Conservation (phyloP, 1,284 basidiomycete species). For the Ganoderma sinense region DNA sequence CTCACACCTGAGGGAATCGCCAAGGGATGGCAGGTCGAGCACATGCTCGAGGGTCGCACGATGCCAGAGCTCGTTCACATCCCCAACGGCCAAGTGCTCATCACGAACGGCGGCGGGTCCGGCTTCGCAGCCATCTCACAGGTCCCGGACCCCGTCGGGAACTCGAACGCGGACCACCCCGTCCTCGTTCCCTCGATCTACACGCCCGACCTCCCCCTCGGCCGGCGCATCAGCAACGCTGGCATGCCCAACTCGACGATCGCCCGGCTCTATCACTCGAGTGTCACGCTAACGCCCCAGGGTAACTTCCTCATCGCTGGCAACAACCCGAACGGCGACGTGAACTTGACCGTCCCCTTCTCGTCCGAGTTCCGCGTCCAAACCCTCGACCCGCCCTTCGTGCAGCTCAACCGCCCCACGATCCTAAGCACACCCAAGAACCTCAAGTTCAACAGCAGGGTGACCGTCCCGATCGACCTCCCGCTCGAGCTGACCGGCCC, state of each 20-base stretch:
- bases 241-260: constrained; percentile 64
- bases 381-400: constrained; percentile 74
- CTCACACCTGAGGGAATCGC: constrained; percentile 35
- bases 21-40: constrained; percentile 61
- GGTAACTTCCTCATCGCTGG: constrained; percentile 71
- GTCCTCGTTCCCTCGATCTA: constrained; percentile 65
- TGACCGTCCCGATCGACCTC: constrained; percentile 47
- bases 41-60: constrained; percentile 73
- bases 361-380: constrained; percentile 87
- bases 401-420: constrained; percentile 45
- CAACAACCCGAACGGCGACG: constrained; percentile 86
- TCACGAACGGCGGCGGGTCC: constrained; percentile 72
- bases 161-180: constrained; percentile 64
- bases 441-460: constrained; percentile 47
- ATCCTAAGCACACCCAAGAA: constrained; percentile 45
- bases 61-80: constrained; percentile 84
- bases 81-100: constrained; percentile 73
- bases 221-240: constrained; percentile 68
- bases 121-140: constrained; percentile 66
- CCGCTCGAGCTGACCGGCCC: constrained; percentile 36
- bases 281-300: constrained; percentile 80
- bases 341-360: constrained; percentile 58
- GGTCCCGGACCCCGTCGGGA: constrained; percentile 52
- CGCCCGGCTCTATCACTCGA: constrained; percentile 84
- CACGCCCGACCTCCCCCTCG: constrained; percentile 62